Base-by-base conservation (phyloP, 768 basidiomycete species). In the Vishniacozyma victoriae region DNA sequence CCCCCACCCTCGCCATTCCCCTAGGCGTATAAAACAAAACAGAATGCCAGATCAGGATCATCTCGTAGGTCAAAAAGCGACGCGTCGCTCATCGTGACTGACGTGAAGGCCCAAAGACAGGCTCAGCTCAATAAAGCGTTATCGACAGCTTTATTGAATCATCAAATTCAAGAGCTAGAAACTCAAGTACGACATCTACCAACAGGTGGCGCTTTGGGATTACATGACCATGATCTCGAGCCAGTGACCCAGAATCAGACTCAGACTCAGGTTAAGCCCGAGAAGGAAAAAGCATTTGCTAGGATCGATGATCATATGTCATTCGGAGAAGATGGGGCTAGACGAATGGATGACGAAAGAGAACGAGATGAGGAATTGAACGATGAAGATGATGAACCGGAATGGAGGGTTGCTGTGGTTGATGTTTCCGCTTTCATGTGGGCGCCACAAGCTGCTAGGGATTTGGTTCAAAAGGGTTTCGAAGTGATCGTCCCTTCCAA, bases 401-500 rank as follows among this genome's bases (percentile, higher is more conserved):
- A 51, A 31, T 62, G 61, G 67, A 47, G 56, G n/a, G 55, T 59
- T 6, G 54, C 61, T 15, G 67, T 71, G 16, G 42, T 71, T 26
- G 70, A 71, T 43, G 60, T 55, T 7, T 65, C 62, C 5, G 65
- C 60, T 1, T 42, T 67, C 33, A 51, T 71, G 44, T 71, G 66
- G 60, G 60, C 67, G 4, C 57, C 55, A 18, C 56, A 57, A n/a
- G 40, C 43, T 19, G 78, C 93, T 59, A 86, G 86, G 76, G 81
- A 80, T 54, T 86, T 89, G 83, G 84, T 85, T 71, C 78, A 78
- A 0, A 84, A 83, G 0, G 77, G 86, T 23, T 75, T 83, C 52
- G 88, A 91, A 70, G 73, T 89, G 25, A 62, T 95, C 41, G 80
- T 95, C 40, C 90, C 91, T 5, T 80, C 91, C 22, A 90, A 95